Conservation (phyloP, 306 rosid species). For the Vachellia collinsii region DNA sequence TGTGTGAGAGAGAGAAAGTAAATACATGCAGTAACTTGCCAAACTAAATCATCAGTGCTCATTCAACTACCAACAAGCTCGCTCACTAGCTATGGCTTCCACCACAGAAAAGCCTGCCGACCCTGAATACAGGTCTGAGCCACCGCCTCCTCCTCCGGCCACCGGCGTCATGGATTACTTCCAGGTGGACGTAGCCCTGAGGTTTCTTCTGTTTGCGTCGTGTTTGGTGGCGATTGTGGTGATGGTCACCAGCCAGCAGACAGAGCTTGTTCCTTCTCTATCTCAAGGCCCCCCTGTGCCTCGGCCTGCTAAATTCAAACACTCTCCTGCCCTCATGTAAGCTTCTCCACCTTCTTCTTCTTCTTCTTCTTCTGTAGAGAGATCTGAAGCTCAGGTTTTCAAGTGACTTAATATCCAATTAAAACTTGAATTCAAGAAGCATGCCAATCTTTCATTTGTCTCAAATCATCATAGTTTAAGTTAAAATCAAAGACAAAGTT, state of each 20-base stretch:
- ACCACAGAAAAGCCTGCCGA: constrained; percentile 54
- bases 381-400: neutral
- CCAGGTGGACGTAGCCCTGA: constrained; percentile 48
- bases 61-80: neutral
- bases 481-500: neutral
- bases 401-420: neutral
- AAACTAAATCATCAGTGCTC: neutral
- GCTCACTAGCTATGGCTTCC: constrained; percentile 56
- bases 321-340: constrained; percentile 84
- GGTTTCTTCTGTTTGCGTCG: constrained; percentile 73
- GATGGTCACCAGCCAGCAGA: constrained; percentile 71
- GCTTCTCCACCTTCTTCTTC: neutral
- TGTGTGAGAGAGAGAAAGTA: constrained; percentile 10
- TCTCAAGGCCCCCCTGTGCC: neutral
- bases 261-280: neutral
- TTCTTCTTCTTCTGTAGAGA: neutral
- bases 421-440: neutral
- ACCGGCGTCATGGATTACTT: constrained; percentile 28
- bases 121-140: constrained; percentile 44
- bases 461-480: too few relatives aligned
- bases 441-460: neutral
- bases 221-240: constrained; percentile 63
- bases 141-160: constrained; percentile 14
- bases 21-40: neutral
- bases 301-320: constrained; percentile 59